These are phyloP conservation scores for Phaffia australis DNA, from an alignment of 768 basidiomycete genomes.

Conservation along the genomic window DNA sequence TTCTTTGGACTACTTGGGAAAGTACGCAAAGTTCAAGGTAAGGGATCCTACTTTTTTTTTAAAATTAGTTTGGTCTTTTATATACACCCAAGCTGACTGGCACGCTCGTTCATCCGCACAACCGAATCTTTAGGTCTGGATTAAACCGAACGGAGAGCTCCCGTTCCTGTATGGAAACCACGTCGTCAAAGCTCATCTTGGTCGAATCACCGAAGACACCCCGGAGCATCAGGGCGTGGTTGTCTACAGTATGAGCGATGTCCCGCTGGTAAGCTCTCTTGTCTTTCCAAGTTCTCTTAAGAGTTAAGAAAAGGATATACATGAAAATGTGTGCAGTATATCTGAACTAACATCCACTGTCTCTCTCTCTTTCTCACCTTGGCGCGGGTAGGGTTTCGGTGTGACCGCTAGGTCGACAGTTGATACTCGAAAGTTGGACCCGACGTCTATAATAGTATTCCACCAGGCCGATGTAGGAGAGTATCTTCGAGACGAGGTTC, in stretches of 20 bases:
- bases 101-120: neutral
- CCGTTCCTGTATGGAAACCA: constrained; percentile 99
- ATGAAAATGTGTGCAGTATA: neutral
- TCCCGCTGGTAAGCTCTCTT: constrained; percentile 59
- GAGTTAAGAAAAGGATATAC: neutral
- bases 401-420: constrained; percentile 91
- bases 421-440: constrained; percentile 93
- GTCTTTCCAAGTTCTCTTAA: neutral
- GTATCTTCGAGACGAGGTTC: constrained; percentile 85
- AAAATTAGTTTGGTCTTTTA: too few species aligned
- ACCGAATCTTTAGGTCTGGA: constrained; percentile 65
- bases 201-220: constrained; percentile 95
- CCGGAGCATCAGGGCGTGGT: constrained; percentile 98
- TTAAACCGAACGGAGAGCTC: constrained; percentile 98
- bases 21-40: constrained; percentile 98
- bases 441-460: constrained; percentile 93
- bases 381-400: constrained; percentile 68
- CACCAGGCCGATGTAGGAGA: constrained; percentile 99
- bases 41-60: constrained; percentile 22
- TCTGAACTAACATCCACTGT: constrained; percentile 9
- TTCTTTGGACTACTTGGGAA: constrained; percentile 78
- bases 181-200: constrained; percentile 95
- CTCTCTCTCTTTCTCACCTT: constrained; percentile 18
- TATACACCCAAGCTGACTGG: neutral
- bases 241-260: constrained; percentile 88